Percentiles rank a stretch among this genome's conserved stretches.
These are phyloP conservation scores for Aspergillus bombycis DNA, from an alignment of 2,329 filamentous ascomycete species.

Conservation along the genomic window DNA sequence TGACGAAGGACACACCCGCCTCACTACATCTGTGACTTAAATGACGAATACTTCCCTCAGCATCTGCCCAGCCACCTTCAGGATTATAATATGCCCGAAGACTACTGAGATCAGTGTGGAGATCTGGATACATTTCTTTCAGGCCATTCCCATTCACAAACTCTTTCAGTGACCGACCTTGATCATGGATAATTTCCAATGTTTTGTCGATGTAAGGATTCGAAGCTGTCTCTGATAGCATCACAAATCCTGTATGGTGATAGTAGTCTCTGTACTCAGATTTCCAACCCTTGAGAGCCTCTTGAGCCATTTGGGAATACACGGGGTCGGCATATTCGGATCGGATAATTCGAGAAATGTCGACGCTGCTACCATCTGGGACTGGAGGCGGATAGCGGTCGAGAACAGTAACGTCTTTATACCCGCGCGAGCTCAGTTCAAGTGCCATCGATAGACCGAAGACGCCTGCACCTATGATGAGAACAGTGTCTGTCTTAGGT, in stretches of 20 bases:
- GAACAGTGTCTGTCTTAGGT: conserved; percentile 49
- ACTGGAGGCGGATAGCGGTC: conserved; percentile 59
- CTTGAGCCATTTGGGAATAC: conserved; percentile 71
- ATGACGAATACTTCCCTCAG: conserved; percentile 57
- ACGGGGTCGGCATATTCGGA: conserved; percentile 77
- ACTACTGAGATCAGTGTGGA: conserved; percentile 62
- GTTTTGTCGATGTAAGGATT: conserved; percentile 32
- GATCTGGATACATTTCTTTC: conserved; percentile 25
- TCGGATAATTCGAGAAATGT: conserved; percentile 62
- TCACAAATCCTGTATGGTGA: conserved; percentile 32
- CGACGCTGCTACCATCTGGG: conserved; percentile 57
- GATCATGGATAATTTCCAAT: conserved; percentile 38
- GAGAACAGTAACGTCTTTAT: conserved; percentile 57
- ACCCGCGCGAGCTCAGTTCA: conserved; percentile 63
- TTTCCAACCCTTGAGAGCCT: conserved; percentile 69
- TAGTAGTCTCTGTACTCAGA: conserved; percentile 42
- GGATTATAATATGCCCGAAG: conserved; percentile 66
- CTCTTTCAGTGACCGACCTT: conserved; percentile 42
- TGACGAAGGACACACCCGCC: conserved; percentile 50
- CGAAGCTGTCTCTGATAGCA: conserved; percentile 29
- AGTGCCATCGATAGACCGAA: conserved; percentile 69
- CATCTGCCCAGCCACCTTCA: conserved; percentile 78
- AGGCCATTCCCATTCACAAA: conserved; percentile 40
- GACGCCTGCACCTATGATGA: conserved; percentile 71
- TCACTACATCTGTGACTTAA: conserved; percentile 28